These are phyloP conservation scores for Phytomonas sp. DNA, from an alignment of 208 protist species.

Conservation along the genomic window DNA sequence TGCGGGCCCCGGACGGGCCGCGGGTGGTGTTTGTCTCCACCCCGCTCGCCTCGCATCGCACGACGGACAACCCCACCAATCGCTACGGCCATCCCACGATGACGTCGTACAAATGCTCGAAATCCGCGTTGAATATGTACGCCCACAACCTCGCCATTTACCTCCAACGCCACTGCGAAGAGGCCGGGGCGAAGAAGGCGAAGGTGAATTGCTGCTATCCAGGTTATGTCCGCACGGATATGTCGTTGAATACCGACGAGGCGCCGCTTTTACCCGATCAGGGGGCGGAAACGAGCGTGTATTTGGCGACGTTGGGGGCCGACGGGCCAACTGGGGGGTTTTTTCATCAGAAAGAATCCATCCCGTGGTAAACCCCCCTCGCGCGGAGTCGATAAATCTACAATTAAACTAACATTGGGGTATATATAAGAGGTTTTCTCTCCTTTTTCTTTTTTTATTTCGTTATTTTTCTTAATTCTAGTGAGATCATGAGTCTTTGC, in stretches of 20 bases:
- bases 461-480: constrained; percentile 2
- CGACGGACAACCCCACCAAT: constrained; percentile 43
- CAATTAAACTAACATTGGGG: constrained; percentile 2
- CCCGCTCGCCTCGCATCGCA: constrained; percentile 50
- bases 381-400: background rate
- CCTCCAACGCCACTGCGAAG: constrained; percentile 33
- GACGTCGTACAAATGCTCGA: constrained; percentile 55
- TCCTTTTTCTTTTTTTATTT: no score
- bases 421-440: constrained; percentile 4
- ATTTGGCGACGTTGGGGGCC: constrained; percentile 60
- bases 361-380: constrained; percentile 46
- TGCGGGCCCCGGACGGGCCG: constrained; percentile 17
- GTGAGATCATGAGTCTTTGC: constrained; percentile 1
- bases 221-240: constrained; percentile 74
- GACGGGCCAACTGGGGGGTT: constrained; percentile 76
- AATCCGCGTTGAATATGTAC: constrained; percentile 79
- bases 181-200: constrained; percentile 38
- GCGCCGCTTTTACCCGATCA: constrained; percentile 47
- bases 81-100: constrained; percentile 26
- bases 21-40: constrained; percentile 73
- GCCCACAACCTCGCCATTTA: constrained; percentile 68
- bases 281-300: constrained; percentile 66
- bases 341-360: constrained; percentile 64
- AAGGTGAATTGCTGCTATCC: constrained; percentile 74
- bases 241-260: constrained; percentile 45